Percentiles rank a stretch among this genome's conserved stretches.
phyloP scores from a whole-genome alignment of 1,284 basidiomycete species.

The Cryptococcus sp. region DNA sequence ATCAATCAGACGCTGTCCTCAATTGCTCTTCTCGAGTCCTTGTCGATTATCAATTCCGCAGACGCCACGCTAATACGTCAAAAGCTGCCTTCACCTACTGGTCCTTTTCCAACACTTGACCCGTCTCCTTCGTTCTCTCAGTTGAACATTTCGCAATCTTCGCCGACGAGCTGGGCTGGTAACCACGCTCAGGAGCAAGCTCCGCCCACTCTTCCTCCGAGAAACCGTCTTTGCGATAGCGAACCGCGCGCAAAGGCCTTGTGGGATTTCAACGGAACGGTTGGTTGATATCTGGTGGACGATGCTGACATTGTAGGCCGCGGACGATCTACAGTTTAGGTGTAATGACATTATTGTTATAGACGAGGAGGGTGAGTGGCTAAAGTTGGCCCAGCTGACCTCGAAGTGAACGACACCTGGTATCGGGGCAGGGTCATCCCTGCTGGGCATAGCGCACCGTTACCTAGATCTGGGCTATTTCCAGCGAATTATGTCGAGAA shows the following conservation, averaged over 20 bases:
- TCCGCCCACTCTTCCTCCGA: conserved; percentile 12
- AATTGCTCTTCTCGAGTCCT: conserved; percentile 41
- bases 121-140: conserved; percentile 3
- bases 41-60: conserved; percentile 32
- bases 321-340: conserved; percentile 46
- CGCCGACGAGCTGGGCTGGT: neutral
- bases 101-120: conserved; percentile 35
- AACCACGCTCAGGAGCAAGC: neutral
- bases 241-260: conserved; percentile 40
- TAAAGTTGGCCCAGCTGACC: conserved; percentile 1
- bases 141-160: neutral
- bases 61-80: conserved; percentile 43
- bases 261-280: conserved; percentile 48
- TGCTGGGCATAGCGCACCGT: conserved; percentile 30
- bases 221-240: neutral
- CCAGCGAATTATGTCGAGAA: conserved; percentile 50
- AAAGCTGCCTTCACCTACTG: conserved; percentile 40
- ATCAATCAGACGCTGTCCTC: conserved; percentile 46
- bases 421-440: conserved; percentile 44
- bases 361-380: conserved; percentile 44
- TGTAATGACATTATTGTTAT: conserved; percentile 46
- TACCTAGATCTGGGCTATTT: conserved; percentile 43
- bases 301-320: conserved; percentile 19
- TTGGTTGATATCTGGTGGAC: conserved; percentile 13
- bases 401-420: conserved; percentile 48